Conservation (phyloP, 2,329 filamentous ascomycete genomes). For the Aspergillus luchuensis region DNA sequence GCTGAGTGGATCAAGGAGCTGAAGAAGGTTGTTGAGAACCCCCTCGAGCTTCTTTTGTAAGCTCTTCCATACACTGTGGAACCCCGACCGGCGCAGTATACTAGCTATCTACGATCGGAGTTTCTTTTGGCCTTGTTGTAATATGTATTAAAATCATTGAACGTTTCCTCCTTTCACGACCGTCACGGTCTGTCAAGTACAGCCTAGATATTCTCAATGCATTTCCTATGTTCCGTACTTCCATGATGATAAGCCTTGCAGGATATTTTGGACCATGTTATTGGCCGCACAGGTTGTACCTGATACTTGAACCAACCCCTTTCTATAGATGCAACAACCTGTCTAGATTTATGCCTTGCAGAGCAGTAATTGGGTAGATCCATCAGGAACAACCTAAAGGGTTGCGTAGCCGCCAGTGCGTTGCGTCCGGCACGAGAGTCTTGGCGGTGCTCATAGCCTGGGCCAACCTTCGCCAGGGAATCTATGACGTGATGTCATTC, state of each 20-base stretch:
- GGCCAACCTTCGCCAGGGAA: conserved; percentile 19
- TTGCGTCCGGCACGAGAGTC: not conserved
- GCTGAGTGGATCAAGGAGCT: conserved; percentile 95
- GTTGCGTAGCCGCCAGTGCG: not conserved
- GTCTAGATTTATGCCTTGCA: not conserved
- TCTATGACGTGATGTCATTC: conserved; percentile 40
- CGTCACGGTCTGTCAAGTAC: conserved; percentile 30
- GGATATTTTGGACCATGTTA: not conserved
- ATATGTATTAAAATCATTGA: conserved; percentile 41
- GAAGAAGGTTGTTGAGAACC: conserved; percentile 98
- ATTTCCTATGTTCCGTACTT: conserved; percentile 25
- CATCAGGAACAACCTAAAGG: not conserved
- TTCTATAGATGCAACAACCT: not conserved
- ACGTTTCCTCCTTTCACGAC: conserved; percentile 26
- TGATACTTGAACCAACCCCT: not conserved
- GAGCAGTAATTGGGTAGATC: not conserved
- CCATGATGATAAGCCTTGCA: not conserved
- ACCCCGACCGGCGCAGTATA: conserved; percentile 16
- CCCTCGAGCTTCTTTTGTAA: conserved; percentile 89
- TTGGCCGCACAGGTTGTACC: not conserved
- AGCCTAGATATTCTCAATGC: conserved; percentile 34
- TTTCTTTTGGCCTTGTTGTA: conserved; percentile 27
- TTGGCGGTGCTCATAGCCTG: conserved; percentile 19
- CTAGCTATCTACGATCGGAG: conserved; percentile 23
- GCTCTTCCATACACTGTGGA: conserved; percentile 11